Evolutionary conservation across 768 basidiomycete species (phyloP).

Genomic region (Russula sp.): DNA sequence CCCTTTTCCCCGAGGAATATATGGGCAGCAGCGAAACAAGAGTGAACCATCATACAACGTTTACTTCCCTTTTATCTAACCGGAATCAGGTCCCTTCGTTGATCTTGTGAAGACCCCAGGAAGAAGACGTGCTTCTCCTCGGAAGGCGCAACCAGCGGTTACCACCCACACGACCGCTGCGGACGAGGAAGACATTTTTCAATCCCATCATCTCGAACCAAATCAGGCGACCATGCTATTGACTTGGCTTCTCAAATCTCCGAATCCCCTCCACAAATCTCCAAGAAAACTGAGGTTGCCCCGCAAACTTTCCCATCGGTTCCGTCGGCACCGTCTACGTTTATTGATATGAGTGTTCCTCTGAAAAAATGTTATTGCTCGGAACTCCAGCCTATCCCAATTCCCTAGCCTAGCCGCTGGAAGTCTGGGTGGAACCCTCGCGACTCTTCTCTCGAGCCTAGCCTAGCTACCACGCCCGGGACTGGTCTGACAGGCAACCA

Average conservation of each 20-base stretch:
- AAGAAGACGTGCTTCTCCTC: conserved; percentile 53
- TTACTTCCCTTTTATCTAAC: conserved; percentile 2
- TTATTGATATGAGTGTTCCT: conserved; percentile 23
- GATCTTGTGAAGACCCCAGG: conserved; percentile 83
- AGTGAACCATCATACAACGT: conserved; percentile 35
- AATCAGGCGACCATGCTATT: background rate
- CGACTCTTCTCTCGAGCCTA: conserved; percentile 34
- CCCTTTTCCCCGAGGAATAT: conserved; percentile 74
- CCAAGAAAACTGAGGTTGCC: conserved; percentile 12
- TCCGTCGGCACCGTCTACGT: conserved; percentile 11
- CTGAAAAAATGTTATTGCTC: conserved; percentile 26
- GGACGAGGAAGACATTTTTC: conserved; percentile 46
- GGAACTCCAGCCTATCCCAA: conserved; percentile 39
- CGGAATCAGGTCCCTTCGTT: conserved; percentile 50
- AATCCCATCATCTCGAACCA: conserved; percentile 4
- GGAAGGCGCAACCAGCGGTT: conserved; percentile 42
- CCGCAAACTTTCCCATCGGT: background rate
- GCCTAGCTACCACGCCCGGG: conserved; percentile 29
- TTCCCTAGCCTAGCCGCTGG: conserved; percentile 62
- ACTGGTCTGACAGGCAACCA: conserved; percentile 51
- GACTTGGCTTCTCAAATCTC: background rate
- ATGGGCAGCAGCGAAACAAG: conserved; percentile 56
- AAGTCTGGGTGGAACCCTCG: conserved; percentile 54
- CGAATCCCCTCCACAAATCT: background rate
- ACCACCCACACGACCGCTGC: conserved; percentile 28